These are phyloP conservation scores for Thozetella sp. DNA, from an alignment of 495 filamentous ascomycete genomes.

Conservation along the genomic window DNA sequence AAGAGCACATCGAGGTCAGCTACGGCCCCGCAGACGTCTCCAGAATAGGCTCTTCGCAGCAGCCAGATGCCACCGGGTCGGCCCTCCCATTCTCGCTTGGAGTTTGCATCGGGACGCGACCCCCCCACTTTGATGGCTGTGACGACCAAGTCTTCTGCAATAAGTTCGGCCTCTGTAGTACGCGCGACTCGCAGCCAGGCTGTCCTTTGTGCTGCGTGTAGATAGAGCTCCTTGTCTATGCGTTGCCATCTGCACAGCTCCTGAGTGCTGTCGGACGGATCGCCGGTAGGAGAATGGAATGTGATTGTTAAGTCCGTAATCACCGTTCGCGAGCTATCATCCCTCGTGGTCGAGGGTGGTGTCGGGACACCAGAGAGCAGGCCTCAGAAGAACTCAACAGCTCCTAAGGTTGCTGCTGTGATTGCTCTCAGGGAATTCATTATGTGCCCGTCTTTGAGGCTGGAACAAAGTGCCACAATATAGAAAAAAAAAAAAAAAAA, in stretches of 20 bases:
- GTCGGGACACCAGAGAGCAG: neutral
- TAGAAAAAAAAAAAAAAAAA: neutral
- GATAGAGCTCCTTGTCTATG: no score
- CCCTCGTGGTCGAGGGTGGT: neutral
- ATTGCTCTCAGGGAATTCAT: neutral
- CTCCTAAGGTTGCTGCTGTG: neutral
- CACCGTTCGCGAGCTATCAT: neutral
- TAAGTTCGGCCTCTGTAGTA: no score
- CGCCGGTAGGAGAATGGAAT: neutral
- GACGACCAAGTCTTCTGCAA: no score
- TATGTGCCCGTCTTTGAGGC: neutral
- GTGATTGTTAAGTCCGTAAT: neutral
- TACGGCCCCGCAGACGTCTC: slow-evolving; percentile 26
- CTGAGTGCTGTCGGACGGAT: no score
- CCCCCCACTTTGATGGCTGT: no score
- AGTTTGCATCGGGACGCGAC: no score
- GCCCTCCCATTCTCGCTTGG: slow-evolving; percentile 29
- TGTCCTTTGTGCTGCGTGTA: no score
- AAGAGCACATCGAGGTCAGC: slow-evolving; percentile 33
- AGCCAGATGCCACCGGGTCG: slow-evolving; percentile 36
- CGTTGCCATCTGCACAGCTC: no score
- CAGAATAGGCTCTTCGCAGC: slow-evolving; percentile 28
- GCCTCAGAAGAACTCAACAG: neutral
- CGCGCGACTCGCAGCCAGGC: no score
- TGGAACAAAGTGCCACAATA: neutral